These are phyloP conservation scores for Penicillium cosmopolitanum DNA, from an alignment of 495 filamentous ascomycete species.

Conservation along the genomic window DNA sequence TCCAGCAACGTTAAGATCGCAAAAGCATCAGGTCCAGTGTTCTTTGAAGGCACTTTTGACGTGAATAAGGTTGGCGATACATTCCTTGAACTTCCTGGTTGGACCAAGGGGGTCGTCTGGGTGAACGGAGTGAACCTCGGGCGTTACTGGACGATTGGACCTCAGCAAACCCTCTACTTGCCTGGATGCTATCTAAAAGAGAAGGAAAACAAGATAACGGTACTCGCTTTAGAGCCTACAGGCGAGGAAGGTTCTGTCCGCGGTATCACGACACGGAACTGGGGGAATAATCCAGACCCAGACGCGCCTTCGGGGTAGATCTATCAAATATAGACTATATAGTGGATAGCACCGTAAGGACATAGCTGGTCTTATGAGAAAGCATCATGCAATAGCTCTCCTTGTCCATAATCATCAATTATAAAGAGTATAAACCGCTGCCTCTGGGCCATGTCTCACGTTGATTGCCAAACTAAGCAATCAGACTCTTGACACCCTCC, in stretches of 20 bases:
- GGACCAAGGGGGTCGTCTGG: conserved; percentile 50
- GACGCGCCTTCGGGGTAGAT: conserved; percentile 24
- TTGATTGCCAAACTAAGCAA: not conserved
- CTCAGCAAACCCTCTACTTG: conserved; percentile 52
- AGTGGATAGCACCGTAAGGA: not conserved
- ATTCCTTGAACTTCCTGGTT: conserved; percentile 42
- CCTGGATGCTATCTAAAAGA: conserved; percentile 37
- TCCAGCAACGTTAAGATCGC: conserved; percentile 12
- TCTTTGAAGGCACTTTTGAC: conserved; percentile 43
- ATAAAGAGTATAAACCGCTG: not conserved
- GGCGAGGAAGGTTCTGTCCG: conserved; percentile 28
- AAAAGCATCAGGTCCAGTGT: conserved; percentile 32
- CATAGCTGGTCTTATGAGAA: too few relatives aligned
- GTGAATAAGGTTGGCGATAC: conserved; percentile 40
- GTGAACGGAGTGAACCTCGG: conserved; percentile 52
- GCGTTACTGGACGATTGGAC: conserved; percentile 50
- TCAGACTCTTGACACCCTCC: conserved; percentile 10
- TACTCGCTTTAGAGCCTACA: conserved; percentile 48
- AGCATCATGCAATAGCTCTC: not conserved
- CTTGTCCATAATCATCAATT: not conserved
- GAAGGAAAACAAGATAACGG: conserved; percentile 39
- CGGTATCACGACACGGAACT: conserved; percentile 36
- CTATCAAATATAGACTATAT: not conserved
- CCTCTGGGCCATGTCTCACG: too few relatives aligned
- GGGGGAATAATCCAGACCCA: conserved; percentile 49